phyloP scores from a whole-genome alignment of 257 asterid species.

The Solanum chilense region DNA sequence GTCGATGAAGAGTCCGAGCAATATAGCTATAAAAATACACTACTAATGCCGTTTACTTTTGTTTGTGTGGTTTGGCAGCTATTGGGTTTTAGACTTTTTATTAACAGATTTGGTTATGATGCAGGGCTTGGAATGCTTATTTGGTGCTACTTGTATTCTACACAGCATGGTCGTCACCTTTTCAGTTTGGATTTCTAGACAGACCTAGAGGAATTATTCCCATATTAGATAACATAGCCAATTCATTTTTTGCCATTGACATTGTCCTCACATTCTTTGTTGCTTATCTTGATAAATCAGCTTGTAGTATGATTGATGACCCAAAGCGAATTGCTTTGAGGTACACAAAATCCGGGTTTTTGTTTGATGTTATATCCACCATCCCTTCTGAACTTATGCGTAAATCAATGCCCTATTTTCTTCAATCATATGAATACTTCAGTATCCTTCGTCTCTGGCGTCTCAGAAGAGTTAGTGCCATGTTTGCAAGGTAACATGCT shows the following conservation, averaged over 20 bases:
- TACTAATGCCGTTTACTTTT: too few relatives aligned
- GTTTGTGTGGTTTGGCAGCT: background rate
- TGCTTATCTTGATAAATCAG: conserved; percentile 64
- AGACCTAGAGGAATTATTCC: conserved; percentile 27
- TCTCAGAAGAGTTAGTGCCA: conserved; percentile 58
- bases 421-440: conserved; percentile 39
- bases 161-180: conserved; percentile 88
- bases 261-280: conserved; percentile 68
- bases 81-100: background rate
- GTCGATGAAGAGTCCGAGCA: background rate
- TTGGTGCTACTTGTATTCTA: conserved; percentile 59
- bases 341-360: conserved; percentile 46
- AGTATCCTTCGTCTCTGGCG: conserved; percentile 86
- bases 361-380: conserved; percentile 57
- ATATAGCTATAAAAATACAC: background rate
- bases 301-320: conserved; percentile 44
- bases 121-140: conserved; percentile 59
- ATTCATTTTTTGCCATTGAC: conserved; percentile 51
- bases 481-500: conserved; percentile 46
- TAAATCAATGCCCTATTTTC: conserved; percentile 16
- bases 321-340: conserved; percentile 44
- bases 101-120: background rate
- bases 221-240: conserved; percentile 50
- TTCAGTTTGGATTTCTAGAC: conserved; percentile 69
- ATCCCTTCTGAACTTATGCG: conserved; percentile 47